Evolutionary conservation across 371 early-diverging fungal genomes (phyloP).

Genomic region (Syncephalis plumigaleata): DNA sequence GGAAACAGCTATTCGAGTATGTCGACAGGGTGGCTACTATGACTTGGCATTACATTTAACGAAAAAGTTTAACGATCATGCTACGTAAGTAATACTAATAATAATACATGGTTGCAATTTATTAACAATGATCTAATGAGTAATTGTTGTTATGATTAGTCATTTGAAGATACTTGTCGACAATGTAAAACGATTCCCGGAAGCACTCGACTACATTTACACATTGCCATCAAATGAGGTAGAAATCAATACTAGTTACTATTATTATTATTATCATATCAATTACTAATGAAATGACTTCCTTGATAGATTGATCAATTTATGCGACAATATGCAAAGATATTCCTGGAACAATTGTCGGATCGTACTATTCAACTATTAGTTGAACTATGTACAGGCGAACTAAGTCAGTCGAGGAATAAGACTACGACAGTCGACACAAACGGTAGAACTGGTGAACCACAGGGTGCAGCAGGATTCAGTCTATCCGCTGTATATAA

Average conservation of each 20-base stretch:
- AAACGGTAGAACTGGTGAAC: slow-evolving; percentile 4
- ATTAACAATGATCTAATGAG: neutral
- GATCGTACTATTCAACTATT: slow-evolving; percentile 64
- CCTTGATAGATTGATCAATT: slow-evolving; percentile 25
- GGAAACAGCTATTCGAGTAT: slow-evolving; percentile 84
- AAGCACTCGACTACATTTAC: slow-evolving; percentile 49
- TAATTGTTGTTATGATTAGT: neutral
- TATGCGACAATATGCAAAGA: slow-evolving; percentile 58
- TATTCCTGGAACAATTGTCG: slow-evolving; percentile 50
- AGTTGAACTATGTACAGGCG: slow-evolving; percentile 48
- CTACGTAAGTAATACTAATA: slow-evolving; percentile 27
- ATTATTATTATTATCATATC: neutral
- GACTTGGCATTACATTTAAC: slow-evolving; percentile 79
- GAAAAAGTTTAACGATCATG: slow-evolving; percentile 58
- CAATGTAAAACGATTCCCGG: slow-evolving; percentile 59
- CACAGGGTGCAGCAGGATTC: slow-evolving; percentile 6
- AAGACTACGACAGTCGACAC: neutral
- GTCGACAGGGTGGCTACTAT: slow-evolving; percentile 76
- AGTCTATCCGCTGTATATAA: slow-evolving; percentile 5
- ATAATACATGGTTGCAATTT: neutral
- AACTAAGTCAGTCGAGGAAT: slow-evolving; percentile 4
- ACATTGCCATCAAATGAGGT: slow-evolving; percentile 32
- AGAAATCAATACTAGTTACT: neutral
- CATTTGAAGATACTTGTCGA: slow-evolving; percentile 68
- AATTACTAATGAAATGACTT: neutral